Evolutionary conservation across 108 stramenopile species (phyloP).

Genomic region (Skeletonema grethae): DNA sequence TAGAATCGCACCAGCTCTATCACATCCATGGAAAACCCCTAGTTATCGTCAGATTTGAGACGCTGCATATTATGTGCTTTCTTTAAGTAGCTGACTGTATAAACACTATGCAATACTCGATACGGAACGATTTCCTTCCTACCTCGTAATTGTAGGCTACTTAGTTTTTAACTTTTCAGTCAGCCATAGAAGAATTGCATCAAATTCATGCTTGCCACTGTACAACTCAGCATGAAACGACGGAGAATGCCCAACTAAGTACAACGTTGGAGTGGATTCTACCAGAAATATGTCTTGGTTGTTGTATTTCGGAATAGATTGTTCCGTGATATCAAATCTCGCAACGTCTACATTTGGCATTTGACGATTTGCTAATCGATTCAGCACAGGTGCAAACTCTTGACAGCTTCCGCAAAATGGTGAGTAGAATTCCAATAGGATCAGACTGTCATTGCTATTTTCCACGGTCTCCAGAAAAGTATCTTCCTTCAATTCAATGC

Average conservation of each 20-base stretch:
- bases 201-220: conserved; percentile 26
- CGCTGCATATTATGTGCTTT: no score
- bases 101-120: no score
- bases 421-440: conserved; percentile 53
- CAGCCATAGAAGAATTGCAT: conserved; percentile 26
- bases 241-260: conserved; percentile 34
- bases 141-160: no score
- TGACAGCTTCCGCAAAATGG: conserved; percentile 51
- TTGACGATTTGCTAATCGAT: conserved; percentile 28
- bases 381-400: conserved; percentile 44
- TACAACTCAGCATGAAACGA: conserved; percentile 31
- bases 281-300: conserved; percentile 32
- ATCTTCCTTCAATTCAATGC: conserved; percentile 18
- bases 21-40: no score
- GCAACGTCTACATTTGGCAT: conserved; percentile 13
- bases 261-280: conserved; percentile 47
- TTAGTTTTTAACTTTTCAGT: not conserved
- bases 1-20: no score
- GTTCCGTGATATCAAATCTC: conserved; percentile 44
- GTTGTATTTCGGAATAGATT: conserved; percentile 26
- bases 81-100: no score
- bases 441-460: conserved; percentile 9
- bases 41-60: no score
- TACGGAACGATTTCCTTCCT: no score
- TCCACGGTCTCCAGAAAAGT: conserved; percentile 22